These are phyloP conservation scores for Solanum raphanifolium DNA, from an alignment of 257 asterid species.

Conservation along the genomic window DNA sequence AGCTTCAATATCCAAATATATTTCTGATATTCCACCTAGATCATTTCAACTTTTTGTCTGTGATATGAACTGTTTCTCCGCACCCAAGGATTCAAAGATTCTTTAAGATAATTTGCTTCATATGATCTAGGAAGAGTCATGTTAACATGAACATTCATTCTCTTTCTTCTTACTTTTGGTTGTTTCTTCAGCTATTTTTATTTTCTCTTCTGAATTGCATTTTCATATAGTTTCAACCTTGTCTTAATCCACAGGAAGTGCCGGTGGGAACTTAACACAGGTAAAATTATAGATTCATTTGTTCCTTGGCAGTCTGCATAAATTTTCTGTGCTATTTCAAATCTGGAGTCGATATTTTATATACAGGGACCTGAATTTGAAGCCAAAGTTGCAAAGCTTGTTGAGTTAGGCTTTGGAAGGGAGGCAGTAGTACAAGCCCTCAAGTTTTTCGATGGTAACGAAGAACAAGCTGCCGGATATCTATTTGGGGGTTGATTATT, in stretches of 20 bases:
- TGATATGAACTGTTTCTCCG: neutral
- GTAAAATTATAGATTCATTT: neutral
- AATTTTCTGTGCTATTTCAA: neutral
- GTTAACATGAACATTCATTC: neutral
- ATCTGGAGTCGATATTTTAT: neutral
- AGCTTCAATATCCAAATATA: neutral
- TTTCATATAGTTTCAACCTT: neutral
- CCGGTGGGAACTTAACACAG: constrained; percentile 10
- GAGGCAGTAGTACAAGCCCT: constrained; percentile 81
- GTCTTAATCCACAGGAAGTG: constrained; percentile 37
- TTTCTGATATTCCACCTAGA: neutral
- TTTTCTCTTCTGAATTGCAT: neutral
- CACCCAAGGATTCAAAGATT: neutral
- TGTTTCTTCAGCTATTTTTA: neutral
- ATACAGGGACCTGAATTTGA: constrained; percentile 69
- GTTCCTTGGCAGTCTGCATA: neutral
- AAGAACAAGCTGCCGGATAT: constrained; percentile 89
- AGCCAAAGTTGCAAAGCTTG: constrained; percentile 78
- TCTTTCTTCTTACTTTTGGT: neutral
- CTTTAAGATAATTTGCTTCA: neutral
- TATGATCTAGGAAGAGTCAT: neutral
- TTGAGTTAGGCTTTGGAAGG: constrained; percentile 92
- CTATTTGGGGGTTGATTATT: constrained; percentile 83
- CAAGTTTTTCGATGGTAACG: constrained; percentile 71
- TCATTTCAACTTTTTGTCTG: neutral